Conservation (phyloP, 306 rosid genomes). For the Pyrus betulifolia region DNA sequence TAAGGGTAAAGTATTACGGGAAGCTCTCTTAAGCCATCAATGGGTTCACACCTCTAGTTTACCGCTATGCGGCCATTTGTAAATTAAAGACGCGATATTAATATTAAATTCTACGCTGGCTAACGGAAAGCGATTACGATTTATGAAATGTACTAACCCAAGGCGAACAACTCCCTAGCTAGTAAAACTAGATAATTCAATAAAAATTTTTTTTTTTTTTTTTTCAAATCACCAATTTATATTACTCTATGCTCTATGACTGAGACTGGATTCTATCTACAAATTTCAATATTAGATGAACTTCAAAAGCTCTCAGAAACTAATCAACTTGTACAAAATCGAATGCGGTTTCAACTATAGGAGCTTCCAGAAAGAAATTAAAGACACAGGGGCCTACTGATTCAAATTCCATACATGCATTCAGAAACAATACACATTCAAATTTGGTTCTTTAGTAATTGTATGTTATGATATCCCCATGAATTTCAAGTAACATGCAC, state of each 20-base stretch:
- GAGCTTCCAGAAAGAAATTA: background rate
- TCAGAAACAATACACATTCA: background rate
- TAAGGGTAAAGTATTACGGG: conserved; percentile 4
- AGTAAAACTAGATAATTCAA: background rate
- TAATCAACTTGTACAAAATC: background rate
- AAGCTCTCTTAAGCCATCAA: conserved; percentile 19
- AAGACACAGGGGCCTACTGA: background rate
- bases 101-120: background rate
- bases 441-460: background rate
- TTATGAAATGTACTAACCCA: background rate
- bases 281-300: background rate
- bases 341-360: background rate
- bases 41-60: background rate
- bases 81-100: background rate
- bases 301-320: background rate
- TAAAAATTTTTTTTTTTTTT: background rate
- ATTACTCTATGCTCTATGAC: background rate
- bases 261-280: background rate
- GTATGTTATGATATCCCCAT: background rate
- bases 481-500: background rate
- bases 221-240: background rate
- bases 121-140: background rate
- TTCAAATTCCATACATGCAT: background rate
- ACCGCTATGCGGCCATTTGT: background rate
- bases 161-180: background rate